phyloP scores from a whole-genome alignment of 176 grass and related monocot genomes.

The Guadua angustifolia region DNA sequence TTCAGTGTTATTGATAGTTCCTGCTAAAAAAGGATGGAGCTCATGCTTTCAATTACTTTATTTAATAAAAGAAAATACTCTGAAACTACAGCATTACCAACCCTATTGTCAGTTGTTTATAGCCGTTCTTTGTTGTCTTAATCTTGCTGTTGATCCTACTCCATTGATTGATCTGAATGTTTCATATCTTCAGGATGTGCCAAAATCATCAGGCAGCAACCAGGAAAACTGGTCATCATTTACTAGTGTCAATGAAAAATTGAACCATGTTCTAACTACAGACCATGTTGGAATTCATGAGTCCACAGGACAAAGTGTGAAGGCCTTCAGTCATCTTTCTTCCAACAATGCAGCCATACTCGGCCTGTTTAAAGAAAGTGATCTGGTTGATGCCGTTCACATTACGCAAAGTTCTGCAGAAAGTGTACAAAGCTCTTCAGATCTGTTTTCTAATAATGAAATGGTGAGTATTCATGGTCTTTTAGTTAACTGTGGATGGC shows the following conservation, averaged over 20 bases:
- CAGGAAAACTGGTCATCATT: constrained; percentile 49
- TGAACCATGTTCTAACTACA: constrained; percentile 29
- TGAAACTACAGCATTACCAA: constrained; percentile 1
- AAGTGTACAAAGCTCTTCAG: constrained; percentile 39
- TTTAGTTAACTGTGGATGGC: background rate
- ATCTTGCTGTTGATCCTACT: background rate
- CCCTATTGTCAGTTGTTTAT: background rate
- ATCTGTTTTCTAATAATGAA: constrained; percentile 51
- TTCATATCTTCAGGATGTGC: constrained; percentile 16
- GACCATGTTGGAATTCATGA: constrained; percentile 10
- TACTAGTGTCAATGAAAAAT: constrained; percentile 22
- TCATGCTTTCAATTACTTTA: background rate
- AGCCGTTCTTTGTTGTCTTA: background rate
- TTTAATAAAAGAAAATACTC: background rate
- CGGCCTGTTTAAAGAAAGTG: constrained; percentile 33
- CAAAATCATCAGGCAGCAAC: constrained; percentile 18
- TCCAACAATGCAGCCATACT: constrained; percentile 44
- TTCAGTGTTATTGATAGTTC: background rate
- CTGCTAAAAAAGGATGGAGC: background rate
- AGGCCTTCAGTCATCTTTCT: constrained; percentile 20
- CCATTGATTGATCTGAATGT: background rate
- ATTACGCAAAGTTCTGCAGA: constrained; percentile 16
- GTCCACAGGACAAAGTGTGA: constrained; percentile 15
- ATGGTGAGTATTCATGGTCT: constrained; percentile 43
- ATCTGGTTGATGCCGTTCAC: background rate